These are phyloP conservation scores for Notholithocarpus densiflorus DNA, from an alignment of 306 rosid species.

Conservation along the genomic window DNA sequence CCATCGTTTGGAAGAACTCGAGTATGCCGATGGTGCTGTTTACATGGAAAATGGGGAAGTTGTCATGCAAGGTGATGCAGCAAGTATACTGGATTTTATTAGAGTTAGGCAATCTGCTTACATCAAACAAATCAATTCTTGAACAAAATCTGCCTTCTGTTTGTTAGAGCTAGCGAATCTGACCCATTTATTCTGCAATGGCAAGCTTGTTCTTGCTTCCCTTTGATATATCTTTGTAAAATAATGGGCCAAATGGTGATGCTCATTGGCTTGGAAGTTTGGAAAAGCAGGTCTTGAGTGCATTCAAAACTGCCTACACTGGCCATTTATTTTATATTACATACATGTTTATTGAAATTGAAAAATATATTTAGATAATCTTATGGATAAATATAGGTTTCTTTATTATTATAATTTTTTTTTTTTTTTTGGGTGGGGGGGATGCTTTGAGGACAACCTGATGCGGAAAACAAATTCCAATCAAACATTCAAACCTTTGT, in stretches of 20 bases:
- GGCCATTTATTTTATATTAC: not conserved
- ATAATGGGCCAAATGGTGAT: not conserved
- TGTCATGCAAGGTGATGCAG: conserved; percentile 52
- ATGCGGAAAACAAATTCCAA: too few species aligned
- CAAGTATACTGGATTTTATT: conserved; percentile 52
- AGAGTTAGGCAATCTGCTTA: conserved; percentile 65
- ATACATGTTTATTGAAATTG: not conserved
- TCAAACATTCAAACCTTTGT: too few species aligned
- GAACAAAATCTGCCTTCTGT: conserved; percentile 7
- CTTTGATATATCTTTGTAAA: not conserved
- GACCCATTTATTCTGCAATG: not conserved
- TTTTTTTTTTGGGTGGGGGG: too few species aligned
- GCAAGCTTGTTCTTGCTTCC: not conserved
- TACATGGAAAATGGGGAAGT: conserved; percentile 87
- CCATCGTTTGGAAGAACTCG: conserved; percentile 86
- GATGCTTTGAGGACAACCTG: too few species aligned
- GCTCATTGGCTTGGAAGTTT: not conserved
- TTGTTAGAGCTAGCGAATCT: too few species aligned
- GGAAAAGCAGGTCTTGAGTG: not conserved
- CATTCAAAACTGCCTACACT: not conserved
- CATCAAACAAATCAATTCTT: conserved; percentile 46
- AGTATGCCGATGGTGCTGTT: conserved; percentile 79
- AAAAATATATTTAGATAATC: not conserved
- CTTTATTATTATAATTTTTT: not conserved
- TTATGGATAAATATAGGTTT: not conserved